Base-by-base conservation (phyloP, 345 rosid species). In the Nasturtium officinale region DNA sequence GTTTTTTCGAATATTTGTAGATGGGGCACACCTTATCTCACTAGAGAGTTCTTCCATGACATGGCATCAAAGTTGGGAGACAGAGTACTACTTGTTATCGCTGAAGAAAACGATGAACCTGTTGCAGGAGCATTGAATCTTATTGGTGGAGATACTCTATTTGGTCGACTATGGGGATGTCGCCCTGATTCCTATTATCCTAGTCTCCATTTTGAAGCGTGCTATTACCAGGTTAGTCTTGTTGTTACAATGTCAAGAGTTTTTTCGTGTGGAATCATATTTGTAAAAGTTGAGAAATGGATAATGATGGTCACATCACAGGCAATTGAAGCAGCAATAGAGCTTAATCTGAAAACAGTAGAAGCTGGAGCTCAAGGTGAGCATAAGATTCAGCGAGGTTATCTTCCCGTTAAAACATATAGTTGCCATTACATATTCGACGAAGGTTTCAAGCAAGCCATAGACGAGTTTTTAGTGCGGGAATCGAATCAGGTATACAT, bases 361-460 rank as follows among this genome's bases (percentile, higher is more conserved):
- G 98, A 94, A 81, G 98, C 98, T 5, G 97, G 98, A 80, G 98
- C 98, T 61, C 98, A 94, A 69, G 98, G 98, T 9, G 98, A 94
- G 79, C 98, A 94, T 69, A 94, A 94, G 82, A 88, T 94, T 69
- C 96, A 89, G 67, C 89, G 98, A 0, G 98, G 98, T 42, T 94
- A 89, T 80, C 72, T 91, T 35, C 98, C 98, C 0, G 96, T 91
- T 37, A 82, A 78, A 68, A 94, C 98, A 29, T 91, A 88, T 66
- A 94, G 98, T 80, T 85, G 91, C 72, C 97, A 94, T 82, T 91
- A 94, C 82, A 87, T 94, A 13, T 29, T 70, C 3, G 88, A 92
- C 51, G 85, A 86, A 81, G 82, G 77, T 69, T 88, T 92, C 80
- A 80, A 66, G 82, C 86, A 85, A 79, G 90, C 89, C 53, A 82